Conservation (phyloP, 768 basidiomycete genomes). For the Austroboletus festivus region DNA sequence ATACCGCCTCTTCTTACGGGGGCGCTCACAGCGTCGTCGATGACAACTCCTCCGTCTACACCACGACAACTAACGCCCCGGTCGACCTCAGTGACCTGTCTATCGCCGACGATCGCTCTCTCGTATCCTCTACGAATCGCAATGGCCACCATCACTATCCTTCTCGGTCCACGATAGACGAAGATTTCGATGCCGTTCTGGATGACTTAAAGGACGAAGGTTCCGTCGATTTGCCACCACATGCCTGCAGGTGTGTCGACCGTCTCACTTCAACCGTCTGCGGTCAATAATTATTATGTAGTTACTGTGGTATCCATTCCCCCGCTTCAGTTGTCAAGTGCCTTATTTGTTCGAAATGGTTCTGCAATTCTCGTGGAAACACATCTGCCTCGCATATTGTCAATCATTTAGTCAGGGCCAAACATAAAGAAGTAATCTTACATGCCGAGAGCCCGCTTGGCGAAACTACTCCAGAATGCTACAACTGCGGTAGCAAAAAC, state of each 20-base stretch:
- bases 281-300: slow-evolving; percentile 30
- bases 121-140: slow-evolving; percentile 39
- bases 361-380: slow-evolving; percentile 97
- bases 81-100: slow-evolving; percentile 70
- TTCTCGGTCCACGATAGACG: slow-evolving; percentile 49
- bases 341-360: slow-evolving; percentile 90
- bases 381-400: slow-evolving; percentile 99
- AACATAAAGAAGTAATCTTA: slow-evolving; percentile 97
- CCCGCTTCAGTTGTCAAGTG: slow-evolving; percentile 97
- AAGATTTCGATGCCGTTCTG: slow-evolving; percentile 86
- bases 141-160: slow-evolving; percentile 35
- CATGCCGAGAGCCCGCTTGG: slow-evolving; percentile 95
- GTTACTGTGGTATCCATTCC: slow-evolving; percentile 98
- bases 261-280: slow-evolving; percentile 1
- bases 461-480: slow-evolving; percentile 97
- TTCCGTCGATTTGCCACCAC: slow-evolving; percentile 77
- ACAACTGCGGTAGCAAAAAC: slow-evolving; percentile 98
- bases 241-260: slow-evolving; percentile 85
- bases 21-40: slow-evolving; percentile 65
- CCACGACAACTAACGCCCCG: slow-evolving; percentile 57
- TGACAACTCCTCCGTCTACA: slow-evolving; percentile 79
- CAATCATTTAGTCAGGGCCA: slow-evolving; percentile 97
- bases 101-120: slow-evolving; percentile 59
- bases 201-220: slow-evolving; percentile 86
- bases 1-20: slow-evolving; percentile 79